A percentile compares a stretch with the other conserved stretches of the same genome.
Conservation (phyloP, 108 stramenopile genomes). For the Conticribra weissflogii region DNA sequence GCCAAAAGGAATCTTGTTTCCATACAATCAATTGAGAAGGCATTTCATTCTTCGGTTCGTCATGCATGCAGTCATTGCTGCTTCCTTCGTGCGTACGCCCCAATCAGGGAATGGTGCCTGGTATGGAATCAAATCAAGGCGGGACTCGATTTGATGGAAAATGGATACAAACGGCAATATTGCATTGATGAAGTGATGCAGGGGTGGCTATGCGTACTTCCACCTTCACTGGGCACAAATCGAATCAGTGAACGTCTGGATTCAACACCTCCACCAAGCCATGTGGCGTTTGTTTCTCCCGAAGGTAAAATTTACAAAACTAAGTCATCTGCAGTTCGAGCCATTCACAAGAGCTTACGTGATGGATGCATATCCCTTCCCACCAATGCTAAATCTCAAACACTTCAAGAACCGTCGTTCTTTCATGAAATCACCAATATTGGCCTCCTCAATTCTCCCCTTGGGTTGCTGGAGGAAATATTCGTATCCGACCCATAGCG, state of each 20-base stretch:
- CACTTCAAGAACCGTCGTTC: background rate
- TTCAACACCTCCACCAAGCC: slow-evolving; percentile 2
- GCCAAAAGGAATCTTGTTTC: background rate
- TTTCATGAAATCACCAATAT: slow-evolving; percentile 13
- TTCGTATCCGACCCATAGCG: slow-evolving; percentile 67
- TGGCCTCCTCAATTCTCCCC: slow-evolving; percentile 44
- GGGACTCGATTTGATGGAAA: slow-evolving; percentile 4
- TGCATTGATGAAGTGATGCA: background rate
- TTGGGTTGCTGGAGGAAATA: slow-evolving; percentile 74
- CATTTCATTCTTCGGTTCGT: slow-evolving; percentile 33
- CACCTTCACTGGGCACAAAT: background rate
- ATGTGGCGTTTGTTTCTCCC: slow-evolving; percentile 25
- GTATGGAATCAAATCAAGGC: slow-evolving; percentile 31
- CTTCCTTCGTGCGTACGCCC: slow-evolving; percentile 50
- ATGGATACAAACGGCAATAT: background rate
- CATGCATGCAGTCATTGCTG: slow-evolving; percentile 48
- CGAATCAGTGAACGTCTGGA: background rate
- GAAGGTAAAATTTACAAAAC: slow-evolving; percentile 21
- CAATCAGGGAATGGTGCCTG: slow-evolving; percentile 43
- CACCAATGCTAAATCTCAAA: background rate
- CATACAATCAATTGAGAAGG: slow-evolving; percentile 12
- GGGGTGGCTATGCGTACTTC: background rate
- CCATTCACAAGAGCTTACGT: slow-evolving; percentile 19
- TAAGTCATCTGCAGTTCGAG: slow-evolving; percentile 14
- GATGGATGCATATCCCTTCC: slow-evolving; percentile 1